Conservation (phyloP, 2,329 filamentous ascomycete genomes). For the Stemphylium lycopersici region DNA sequence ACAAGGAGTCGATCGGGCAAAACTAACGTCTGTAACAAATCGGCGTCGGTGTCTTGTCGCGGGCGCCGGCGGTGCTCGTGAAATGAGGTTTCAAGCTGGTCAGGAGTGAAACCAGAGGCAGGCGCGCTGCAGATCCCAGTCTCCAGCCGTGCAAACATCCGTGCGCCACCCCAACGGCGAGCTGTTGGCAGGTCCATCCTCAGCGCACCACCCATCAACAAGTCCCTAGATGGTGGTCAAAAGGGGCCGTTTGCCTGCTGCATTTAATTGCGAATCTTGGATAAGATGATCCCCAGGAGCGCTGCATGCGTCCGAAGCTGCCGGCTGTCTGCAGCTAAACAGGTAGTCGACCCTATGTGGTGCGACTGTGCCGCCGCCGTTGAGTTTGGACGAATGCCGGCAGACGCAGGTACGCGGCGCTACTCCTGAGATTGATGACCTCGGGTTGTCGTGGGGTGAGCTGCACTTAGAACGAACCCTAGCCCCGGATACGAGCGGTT, state of each 20-base stretch:
- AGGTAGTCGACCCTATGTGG: constrained; percentile 5
- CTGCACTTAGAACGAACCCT: background rate
- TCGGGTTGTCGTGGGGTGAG: no score
- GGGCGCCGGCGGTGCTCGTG: constrained; percentile 8
- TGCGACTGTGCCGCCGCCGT: constrained; percentile 15
- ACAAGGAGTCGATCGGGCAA: background rate
- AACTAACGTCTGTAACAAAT: background rate
- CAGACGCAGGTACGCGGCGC: constrained; percentile 29
- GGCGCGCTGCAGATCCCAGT: constrained; percentile 12
- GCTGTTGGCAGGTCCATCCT: constrained; percentile 7
- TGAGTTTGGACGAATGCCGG: constrained; percentile 11
- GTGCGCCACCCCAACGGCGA: constrained; percentile 9
- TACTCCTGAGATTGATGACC: constrained; percentile 24
- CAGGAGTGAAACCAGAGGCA: constrained; percentile 15
- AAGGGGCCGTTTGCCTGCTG: background rate
- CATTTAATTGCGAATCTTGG: constrained; percentile 15
- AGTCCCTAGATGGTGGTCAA: background rate
- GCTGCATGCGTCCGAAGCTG: constrained; percentile 10
- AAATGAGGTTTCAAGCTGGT: constrained; percentile 17
- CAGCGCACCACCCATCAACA: constrained; percentile 4
- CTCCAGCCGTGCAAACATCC: constrained; percentile 6
- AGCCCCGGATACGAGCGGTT: background rate
- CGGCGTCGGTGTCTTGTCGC: constrained; percentile 3
- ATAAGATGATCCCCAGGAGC: constrained; percentile 11
- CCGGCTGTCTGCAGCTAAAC: constrained; percentile 5